phyloP scores from a whole-genome alignment of 1,139 yeast genomes.

The Barnettozyma hawaiiensis region DNA sequence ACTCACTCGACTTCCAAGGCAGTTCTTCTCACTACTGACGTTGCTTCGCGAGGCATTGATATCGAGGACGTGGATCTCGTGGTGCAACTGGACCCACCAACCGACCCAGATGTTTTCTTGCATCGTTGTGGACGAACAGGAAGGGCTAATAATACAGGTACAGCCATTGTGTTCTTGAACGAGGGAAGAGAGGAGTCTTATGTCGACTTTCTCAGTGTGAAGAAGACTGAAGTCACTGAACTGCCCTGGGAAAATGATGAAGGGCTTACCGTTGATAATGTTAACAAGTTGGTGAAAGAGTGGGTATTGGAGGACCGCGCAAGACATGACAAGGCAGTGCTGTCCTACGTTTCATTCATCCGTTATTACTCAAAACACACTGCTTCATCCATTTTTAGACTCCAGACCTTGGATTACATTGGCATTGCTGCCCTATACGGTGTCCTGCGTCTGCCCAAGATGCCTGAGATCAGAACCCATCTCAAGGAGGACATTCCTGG shows the following conservation, averaged over 20 bases:
- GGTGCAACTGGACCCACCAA: constrained; percentile 85
- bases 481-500: constrained; percentile 45
- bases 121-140: constrained; percentile 95
- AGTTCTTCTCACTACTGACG: constrained; percentile 76
- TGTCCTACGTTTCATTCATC: constrained; percentile 78
- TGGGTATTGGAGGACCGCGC: constrained; percentile 73
- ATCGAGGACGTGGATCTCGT: constrained; percentile 89
- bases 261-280: constrained; percentile 17
- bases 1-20: constrained; percentile 38
- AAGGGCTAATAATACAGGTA: constrained; percentile 78
- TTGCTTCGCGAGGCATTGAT: constrained; percentile 92
- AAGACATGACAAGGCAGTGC: constrained; percentile 73
- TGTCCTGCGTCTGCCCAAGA: constrained; percentile 75
- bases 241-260: constrained; percentile 23
- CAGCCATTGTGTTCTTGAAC: constrained; percentile 67
- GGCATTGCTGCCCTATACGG: constrained; percentile 77
- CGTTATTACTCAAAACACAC: constrained; percentile 83
- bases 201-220: constrained; percentile 73
- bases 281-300: constrained; percentile 36
- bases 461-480: constrained; percentile 77
- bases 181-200: constrained; percentile 77
- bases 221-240: constrained; percentile 51
- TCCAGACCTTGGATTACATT: constrained; percentile 63
- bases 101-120: constrained; percentile 79
- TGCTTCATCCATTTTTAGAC: constrained; percentile 85